Percentiles rank a stretch among this genome's conserved stretches.
Conservation (phyloP, 2,329 filamentous ascomycete species). For the Talaromyces sp. region DNA sequence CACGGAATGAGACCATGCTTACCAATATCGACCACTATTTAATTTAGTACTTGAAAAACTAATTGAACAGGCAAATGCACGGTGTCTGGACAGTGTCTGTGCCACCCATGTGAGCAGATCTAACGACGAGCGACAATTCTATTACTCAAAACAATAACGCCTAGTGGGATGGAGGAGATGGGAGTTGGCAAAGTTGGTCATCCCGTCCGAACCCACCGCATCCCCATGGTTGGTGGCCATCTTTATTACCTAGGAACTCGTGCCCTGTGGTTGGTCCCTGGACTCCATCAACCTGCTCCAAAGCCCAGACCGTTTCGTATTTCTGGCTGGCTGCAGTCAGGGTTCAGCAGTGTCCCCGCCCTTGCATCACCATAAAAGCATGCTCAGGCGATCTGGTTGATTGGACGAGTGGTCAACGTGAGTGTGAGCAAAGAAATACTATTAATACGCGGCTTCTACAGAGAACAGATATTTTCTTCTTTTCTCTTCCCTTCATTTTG, state of each 20-base stretch:
- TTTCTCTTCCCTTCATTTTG: background rate
- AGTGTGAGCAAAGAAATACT: background rate
- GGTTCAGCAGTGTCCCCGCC: conserved; percentile 2
- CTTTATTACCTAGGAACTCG: conserved; percentile 4
- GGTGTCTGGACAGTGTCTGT: background rate
- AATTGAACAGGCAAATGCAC: background rate
- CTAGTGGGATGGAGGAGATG: background rate
- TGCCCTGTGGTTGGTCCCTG: conserved; percentile 9
- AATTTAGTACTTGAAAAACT: background rate
- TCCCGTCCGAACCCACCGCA: conserved; percentile 13
- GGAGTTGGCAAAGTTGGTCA: conserved; percentile 13
- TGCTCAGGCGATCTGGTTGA: background rate
- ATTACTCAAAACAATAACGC: conserved; percentile 5
- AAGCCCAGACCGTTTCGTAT: conserved; percentile 4
- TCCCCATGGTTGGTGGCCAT: conserved; percentile 8
- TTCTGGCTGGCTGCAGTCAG: background rate
- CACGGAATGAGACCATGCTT: background rate
- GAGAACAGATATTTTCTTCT: background rate
- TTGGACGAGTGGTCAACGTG: background rate
- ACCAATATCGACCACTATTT: background rate
- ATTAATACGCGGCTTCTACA: conserved; percentile 10
- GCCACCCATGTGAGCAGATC: background rate
- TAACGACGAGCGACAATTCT: background rate
- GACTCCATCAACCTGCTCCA: background rate
- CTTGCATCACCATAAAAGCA: conserved; percentile 2